Base-by-base conservation (phyloP, 768 basidiomycete species). In the Lyophyllum shimeji region DNA sequence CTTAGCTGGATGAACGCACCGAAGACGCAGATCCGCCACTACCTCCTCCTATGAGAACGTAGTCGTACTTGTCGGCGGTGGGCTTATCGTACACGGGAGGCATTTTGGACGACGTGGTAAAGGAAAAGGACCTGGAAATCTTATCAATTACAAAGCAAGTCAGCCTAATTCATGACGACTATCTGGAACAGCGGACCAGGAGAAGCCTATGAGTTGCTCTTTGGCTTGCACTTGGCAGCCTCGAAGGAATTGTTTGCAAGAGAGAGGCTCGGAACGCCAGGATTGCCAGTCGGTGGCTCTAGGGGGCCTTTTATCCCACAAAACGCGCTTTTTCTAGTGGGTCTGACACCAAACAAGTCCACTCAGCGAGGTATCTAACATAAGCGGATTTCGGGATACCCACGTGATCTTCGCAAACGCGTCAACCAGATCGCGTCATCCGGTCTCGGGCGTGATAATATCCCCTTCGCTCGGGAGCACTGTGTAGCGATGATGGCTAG, bases 11-110 rank as follows among this genome's bases (percentile, higher is more conserved):
- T 17, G 47, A 42, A 74, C 89, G 66, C 66, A 93, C 93, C 58
- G 93, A 89, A 53, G 88, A 86, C 9, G 85, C 96, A 31, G 93
- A 85, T 55, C 96, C 97, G 55, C 94, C 97, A 56, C 92, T 95
- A 33, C 97, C 97, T 57, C 93, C 95, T 50, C 95, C 95, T 63
- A 97, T 87, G 63, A 92, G 84, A 48, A 97, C 82, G 64, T 89
- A 85, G 67, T 97, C 95, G 69, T 90, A 93, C 67, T 82, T 83
- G 43, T 85, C 84, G 17, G 70, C 67, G 2, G 78, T 82, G 17
- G 89, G 85, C 63, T 77, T 84, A 52, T 83, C 76, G 58, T 62
- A 77, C 46, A 90, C 73, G 34, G 91, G 90, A 48, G 91, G 80
- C 89, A 93, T 92, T 24, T 71, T 80, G n/a, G 65, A 56, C 42